A percentile compares a stretch with the other conserved stretches of the same genome.
Evolutionary conservation across 345 rosid genomes (phyloP).

Genomic region (Gossypium longicalyx): DNA sequence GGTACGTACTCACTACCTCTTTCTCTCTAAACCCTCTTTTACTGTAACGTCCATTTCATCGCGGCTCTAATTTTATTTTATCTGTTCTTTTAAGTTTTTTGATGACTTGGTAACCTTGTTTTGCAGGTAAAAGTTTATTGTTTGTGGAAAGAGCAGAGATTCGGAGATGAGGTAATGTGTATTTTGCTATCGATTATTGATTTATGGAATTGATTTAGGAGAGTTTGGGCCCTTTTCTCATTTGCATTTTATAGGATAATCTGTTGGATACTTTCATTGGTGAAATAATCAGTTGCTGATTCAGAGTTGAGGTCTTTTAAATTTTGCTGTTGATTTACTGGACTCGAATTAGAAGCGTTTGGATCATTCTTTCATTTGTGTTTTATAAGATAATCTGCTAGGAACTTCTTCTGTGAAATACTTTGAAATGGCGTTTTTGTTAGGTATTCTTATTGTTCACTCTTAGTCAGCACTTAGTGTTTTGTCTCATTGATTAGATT

Average conservation of each 20-base stretch:
- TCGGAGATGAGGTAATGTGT: conserved; percentile 31
- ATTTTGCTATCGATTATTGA: not conserved
- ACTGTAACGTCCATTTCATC: not conserved
- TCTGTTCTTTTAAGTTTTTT: not conserved
- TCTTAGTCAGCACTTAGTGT: not conserved
- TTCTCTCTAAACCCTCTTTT: not conserved
- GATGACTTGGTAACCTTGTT: not conserved
- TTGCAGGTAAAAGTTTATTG: conserved; percentile 6
- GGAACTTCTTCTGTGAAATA: not conserved
- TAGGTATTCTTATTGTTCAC: not conserved
- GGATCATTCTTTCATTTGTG: not conserved
- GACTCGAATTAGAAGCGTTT: not conserved
- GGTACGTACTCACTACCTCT: not conserved
- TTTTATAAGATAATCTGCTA: not conserved
- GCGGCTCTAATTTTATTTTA: not conserved
- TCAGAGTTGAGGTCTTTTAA: not conserved
- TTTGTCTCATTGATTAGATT: not conserved
- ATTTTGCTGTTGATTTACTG: not conserved
- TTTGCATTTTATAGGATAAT: not conserved
- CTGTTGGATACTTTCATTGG: not conserved
- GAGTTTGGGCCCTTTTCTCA: not conserved
- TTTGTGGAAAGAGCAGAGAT: not conserved
- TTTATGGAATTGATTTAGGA: not conserved
- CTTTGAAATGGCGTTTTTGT: not conserved
- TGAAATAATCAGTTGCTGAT: not conserved